Percentiles rank a stretch among this genome's conserved stretches.
Conservation (phyloP, 345 rosid species). For the Jatropha curcas region DNA sequence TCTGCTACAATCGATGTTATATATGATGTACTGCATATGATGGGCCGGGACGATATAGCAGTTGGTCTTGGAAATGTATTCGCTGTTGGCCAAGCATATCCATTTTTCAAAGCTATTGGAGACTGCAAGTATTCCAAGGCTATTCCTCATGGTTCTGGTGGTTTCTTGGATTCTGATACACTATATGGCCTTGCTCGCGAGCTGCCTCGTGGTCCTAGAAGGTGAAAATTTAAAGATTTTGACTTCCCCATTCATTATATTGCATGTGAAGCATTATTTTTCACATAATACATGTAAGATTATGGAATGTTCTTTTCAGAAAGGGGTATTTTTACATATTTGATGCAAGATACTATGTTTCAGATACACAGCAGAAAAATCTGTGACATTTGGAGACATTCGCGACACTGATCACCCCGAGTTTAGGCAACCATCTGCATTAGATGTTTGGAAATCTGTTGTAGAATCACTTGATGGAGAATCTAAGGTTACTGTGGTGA, state of each 20-base stretch:
- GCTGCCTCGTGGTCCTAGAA: slow-evolving; percentile 1
- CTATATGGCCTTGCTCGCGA: not conserved
- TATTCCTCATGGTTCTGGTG: slow-evolving; percentile 16
- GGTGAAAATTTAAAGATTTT: no score
- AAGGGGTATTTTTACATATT: no score
- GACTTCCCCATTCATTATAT: no score
- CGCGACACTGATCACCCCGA: slow-evolving; percentile 6
- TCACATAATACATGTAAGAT: no score
- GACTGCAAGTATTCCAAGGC: slow-evolving; percentile 17
- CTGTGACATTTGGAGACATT: not conserved
- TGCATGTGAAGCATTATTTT: no score
- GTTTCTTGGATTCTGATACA: slow-evolving; percentile 14
- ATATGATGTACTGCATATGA: slow-evolving; percentile 92
- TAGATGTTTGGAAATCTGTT: slow-evolving; percentile 14
- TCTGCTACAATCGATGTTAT: slow-evolving; percentile 83
- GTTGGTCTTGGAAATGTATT: slow-evolving; percentile 18
- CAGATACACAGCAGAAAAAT: slow-evolving; percentile 11
- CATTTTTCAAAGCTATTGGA: slow-evolving; percentile 1
- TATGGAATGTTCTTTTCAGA: no score
- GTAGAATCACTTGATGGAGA: slow-evolving; percentile 1
- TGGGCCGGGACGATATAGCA: slow-evolving; percentile 97
- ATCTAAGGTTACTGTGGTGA: not conserved
- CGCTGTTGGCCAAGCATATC: not conserved
- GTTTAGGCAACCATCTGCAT: slow-evolving; percentile 8
- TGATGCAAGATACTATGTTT: no score